phyloP scores from a whole-genome alignment of 2,329 filamentous ascomycete genomes.

The Pseudogymnoascus sp. region DNA sequence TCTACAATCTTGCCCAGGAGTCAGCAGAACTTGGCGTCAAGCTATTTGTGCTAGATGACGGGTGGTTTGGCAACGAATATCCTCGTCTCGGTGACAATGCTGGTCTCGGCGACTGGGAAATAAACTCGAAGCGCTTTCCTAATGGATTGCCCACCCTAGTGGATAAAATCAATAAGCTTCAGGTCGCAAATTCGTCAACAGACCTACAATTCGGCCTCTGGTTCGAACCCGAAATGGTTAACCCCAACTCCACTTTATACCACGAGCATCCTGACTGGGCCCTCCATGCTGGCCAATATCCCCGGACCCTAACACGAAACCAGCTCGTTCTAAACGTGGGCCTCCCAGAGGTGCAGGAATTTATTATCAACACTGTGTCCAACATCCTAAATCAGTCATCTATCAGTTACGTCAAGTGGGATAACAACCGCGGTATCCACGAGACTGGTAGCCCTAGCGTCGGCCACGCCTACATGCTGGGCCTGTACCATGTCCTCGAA shows the following conservation, averaged over 20 bases:
- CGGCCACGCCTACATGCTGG: neutral
- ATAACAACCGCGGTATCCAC: neutral
- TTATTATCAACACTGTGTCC: neutral
- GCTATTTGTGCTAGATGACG: slow-evolving; percentile 57
- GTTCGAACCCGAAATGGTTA: slow-evolving; percentile 63
- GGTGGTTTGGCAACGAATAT: slow-evolving; percentile 57
- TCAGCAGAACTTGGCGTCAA: slow-evolving; percentile 51
- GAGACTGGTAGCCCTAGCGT: neutral
- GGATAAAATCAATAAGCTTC: neutral
- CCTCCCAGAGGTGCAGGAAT: neutral
- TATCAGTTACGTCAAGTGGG: neutral
- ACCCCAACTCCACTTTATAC: slow-evolving; percentile 52
- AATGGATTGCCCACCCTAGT: neutral
- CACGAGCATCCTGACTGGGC: slow-evolving; percentile 55
- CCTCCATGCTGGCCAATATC: slow-evolving; percentile 47
- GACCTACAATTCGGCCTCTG: slow-evolving; percentile 54
- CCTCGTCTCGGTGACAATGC: slow-evolving; percentile 22
- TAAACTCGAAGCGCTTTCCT: neutral
- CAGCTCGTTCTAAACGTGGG: neutral
- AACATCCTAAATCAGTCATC: neutral
- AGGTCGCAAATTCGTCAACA: slow-evolving; percentile 23
- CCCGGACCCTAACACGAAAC: slow-evolving; percentile 28
- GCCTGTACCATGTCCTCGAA: neutral
- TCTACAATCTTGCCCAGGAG: slow-evolving; percentile 46
- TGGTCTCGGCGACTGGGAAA: neutral